phyloP scores from a whole-genome alignment of 129 eudicot species.

The Escallonia rubra region DNA sequence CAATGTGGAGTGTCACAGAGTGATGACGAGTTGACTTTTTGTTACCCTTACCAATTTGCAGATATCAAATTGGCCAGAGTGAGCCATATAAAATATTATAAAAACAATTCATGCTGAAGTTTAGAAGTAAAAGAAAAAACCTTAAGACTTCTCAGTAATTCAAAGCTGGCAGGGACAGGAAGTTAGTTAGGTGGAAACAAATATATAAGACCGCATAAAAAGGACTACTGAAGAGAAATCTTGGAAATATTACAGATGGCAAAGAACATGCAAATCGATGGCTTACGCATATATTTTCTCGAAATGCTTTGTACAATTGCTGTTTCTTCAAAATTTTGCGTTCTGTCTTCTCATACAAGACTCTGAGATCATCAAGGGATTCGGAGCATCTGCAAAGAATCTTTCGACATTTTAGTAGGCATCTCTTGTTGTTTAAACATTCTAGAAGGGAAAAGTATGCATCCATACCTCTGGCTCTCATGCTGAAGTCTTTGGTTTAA shows the following conservation, averaged over 20 bases:
- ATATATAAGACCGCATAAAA: not conserved
- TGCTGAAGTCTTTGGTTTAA: slow-evolving; percentile 56
- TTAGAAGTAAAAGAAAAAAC: no score
- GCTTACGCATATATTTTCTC: slow-evolving; percentile 68
- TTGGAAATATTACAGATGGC: no score
- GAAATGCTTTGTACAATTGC: slow-evolving; percentile 69
- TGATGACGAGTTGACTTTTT: no score
- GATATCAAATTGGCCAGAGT: no score
- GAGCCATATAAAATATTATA: no score
- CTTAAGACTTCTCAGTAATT: not conserved
- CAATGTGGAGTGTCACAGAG: no score
- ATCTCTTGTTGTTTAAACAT: not conserved
- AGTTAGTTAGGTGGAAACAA: not conserved
- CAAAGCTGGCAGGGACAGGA: not conserved
- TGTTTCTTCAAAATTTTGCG: slow-evolving; percentile 59
- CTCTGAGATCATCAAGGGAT: slow-evolving; percentile 75
- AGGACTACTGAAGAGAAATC: no score
- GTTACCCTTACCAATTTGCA: no score
- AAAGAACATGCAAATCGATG: not conserved
- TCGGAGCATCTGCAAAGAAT: slow-evolving; percentile 52
- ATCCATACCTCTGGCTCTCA: slow-evolving; percentile 61
- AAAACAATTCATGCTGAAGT: no score
- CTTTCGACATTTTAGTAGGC: slow-evolving; percentile 1
- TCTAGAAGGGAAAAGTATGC: not conserved
- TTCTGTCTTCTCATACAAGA: slow-evolving; percentile 62